Percentiles rank a stretch among this genome's conserved stretches.
These are phyloP conservation scores for Mycena rosella DNA, from an alignment of 768 basidiomycete species.

Conservation along the genomic window DNA sequence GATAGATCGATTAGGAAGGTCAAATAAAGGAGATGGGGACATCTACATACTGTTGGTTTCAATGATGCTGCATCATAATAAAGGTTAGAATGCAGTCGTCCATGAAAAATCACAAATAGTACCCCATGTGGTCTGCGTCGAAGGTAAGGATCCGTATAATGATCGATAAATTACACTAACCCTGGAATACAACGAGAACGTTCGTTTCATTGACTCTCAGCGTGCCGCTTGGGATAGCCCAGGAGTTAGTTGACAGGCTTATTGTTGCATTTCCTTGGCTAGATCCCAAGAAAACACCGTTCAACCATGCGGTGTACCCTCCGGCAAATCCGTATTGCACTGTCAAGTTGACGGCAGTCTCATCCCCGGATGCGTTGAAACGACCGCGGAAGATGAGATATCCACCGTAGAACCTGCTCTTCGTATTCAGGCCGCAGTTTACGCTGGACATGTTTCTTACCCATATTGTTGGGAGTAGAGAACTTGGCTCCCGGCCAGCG, in stretches of 20 bases:
- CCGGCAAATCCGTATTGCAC: slow-evolving; percentile 66
- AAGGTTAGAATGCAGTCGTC: not conserved
- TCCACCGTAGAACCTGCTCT: slow-evolving; percentile 62
- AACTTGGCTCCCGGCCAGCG: slow-evolving; percentile 56
- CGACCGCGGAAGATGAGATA: slow-evolving; percentile 67
- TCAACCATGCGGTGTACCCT: slow-evolving; percentile 65
- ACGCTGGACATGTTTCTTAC: slow-evolving; percentile 43
- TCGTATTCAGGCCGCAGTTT: slow-evolving; percentile 37
- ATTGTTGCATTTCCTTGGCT: slow-evolving; percentile 58
- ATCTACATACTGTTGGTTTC: slow-evolving; percentile 63
- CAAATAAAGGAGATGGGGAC: slow-evolving; percentile 21
- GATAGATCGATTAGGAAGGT: slow-evolving; percentile 6
- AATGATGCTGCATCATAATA: slow-evolving; percentile 48
- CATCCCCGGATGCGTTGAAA: slow-evolving; percentile 62
- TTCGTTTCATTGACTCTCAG: slow-evolving; percentile 55
- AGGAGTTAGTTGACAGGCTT: slow-evolving; percentile 57
- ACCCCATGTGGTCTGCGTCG: slow-evolving; percentile 63
- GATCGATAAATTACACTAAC: slow-evolving; percentile 29
- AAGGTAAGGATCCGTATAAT: slow-evolving; percentile 7
- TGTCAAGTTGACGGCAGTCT: slow-evolving; percentile 59
- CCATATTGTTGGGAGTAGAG: slow-evolving; percentile 68
- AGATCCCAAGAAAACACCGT: slow-evolving; percentile 63
- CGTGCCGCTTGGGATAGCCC: slow-evolving; percentile 53
- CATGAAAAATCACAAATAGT: slow-evolving; percentile 3
- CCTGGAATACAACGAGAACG: slow-evolving; percentile 55